Conservation (phyloP, 345 rosid species). For the sweet orange (Citrus sinensis) region DNA sequence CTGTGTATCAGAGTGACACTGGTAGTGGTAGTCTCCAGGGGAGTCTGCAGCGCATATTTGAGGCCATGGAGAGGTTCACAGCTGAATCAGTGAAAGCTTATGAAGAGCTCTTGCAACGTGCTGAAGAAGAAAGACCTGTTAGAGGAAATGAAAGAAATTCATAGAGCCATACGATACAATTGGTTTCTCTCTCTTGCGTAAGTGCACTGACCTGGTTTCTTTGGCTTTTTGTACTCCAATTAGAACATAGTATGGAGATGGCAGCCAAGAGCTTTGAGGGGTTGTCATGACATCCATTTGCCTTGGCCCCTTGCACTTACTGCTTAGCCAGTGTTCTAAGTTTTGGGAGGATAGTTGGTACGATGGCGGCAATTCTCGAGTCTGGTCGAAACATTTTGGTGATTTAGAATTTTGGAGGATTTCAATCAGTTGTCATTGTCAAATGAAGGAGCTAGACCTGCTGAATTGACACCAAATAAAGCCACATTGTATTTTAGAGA, state of each 20-base stretch:
- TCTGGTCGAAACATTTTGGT: neutral
- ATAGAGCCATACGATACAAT: conserved; percentile 17
- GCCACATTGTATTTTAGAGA: neutral
- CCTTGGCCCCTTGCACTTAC: neutral
- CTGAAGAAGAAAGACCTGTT: conserved; percentile 58
- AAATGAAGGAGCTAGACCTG: neutral
- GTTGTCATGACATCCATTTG: too few relatives aligned
- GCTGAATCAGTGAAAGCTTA: conserved; percentile 64
- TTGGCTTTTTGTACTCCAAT: conserved; percentile 5
- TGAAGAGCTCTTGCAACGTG: conserved; percentile 74
- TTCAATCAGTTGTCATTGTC: neutral
- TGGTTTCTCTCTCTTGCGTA: neutral
- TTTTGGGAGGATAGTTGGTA: neutral
- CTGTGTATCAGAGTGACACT: conserved; percentile 73
- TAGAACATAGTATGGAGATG: neutral
- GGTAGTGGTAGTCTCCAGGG: conserved; percentile 64
- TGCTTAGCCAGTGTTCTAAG: neutral
- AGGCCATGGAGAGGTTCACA: conserved; percentile 86
- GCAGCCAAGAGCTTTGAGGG: neutral
- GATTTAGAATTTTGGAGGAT: neutral
- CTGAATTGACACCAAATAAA: neutral
- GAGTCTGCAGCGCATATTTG: conserved; percentile 64
- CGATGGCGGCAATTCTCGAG: neutral
- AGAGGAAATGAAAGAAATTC: conserved; percentile 38
- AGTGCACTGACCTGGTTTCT: neutral